A percentile compares a stretch with the other conserved stretches of the same genome.
phyloP scores from a whole-genome alignment of 192 early-diverging fungal species.

The Glomus cerebriforme region DNA sequence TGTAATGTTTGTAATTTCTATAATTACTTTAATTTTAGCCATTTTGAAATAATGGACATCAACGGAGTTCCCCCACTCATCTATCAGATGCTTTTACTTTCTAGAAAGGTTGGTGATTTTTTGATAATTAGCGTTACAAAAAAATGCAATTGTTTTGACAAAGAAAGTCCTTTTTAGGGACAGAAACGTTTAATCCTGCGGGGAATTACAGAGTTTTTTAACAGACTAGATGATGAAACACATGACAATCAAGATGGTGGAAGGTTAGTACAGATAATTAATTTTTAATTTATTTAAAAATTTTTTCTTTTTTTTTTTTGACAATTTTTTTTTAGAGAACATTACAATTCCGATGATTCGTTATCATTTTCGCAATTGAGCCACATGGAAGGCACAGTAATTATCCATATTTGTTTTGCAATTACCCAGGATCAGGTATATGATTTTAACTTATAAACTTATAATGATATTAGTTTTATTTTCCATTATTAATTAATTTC shows the following conservation, averaged over 20 bases:
- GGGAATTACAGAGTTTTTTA: constrained; percentile 62
- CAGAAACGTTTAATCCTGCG: constrained; percentile 55
- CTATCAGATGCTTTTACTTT: constrained; percentile 68
- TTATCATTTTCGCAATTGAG: constrained; percentile 43
- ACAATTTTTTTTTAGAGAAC: not conserved
- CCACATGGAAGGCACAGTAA: constrained; percentile 66
- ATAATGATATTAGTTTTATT: not conserved
- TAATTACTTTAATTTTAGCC: constrained; percentile 30
- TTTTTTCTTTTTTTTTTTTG: not conserved
- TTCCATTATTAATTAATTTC: not conserved
- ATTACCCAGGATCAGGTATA: constrained; percentile 73
- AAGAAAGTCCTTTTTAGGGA: constrained; percentile 39
- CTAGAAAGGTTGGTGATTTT: constrained; percentile 49
- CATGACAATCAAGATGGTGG: not conserved
- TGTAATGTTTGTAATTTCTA: not conserved
- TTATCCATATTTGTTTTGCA: constrained; percentile 72
- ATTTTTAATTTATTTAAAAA: not conserved
- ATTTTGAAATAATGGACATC: constrained; percentile 48
- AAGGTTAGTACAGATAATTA: not conserved
- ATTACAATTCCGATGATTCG: constrained; percentile 2
- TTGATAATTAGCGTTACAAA: not conserved
- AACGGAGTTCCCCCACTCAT: constrained; percentile 66
- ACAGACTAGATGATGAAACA: constrained; percentile 47
- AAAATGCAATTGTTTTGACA: not conserved
- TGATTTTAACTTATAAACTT: constrained; percentile 33